Evolutionary conservation across 176 grass and related monocot species (phyloP).

Genomic region (Carex myosuroides): DNA sequence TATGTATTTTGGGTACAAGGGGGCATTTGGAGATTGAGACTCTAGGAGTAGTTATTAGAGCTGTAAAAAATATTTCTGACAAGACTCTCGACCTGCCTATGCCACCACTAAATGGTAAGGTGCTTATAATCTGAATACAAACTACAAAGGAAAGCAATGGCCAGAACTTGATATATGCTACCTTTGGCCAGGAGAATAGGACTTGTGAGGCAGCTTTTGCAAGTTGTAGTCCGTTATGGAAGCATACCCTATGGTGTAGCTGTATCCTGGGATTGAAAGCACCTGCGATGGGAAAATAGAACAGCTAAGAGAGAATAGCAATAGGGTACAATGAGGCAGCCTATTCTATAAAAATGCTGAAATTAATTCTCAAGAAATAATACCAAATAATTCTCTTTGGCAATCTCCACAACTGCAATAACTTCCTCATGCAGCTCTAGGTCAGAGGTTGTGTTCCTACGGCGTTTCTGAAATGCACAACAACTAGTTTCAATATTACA

Average conservation of each 20-base stretch:
- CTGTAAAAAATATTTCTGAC: not conserved
- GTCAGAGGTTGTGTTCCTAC: constrained; percentile 39
- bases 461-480: constrained; percentile 58
- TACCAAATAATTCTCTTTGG: constrained; percentile 78
- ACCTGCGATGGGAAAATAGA: constrained; percentile 30
- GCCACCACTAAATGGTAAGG: not conserved
- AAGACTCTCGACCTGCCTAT: not conserved
- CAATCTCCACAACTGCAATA: constrained; percentile 73
- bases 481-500: constrained; percentile 16
- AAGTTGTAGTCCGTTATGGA: constrained; percentile 83
- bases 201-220: constrained; percentile 46
- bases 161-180: constrained; percentile 20
- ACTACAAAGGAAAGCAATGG: not conserved
- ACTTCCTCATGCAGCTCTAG: constrained; percentile 76
- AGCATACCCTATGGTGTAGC: constrained; percentile 64
- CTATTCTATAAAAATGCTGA: not conserved
- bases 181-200: constrained; percentile 67
- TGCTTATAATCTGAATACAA: not conserved
- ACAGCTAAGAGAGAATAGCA: not conserved
- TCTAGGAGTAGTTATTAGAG: not conserved
- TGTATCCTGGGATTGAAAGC: constrained; percentile 86
- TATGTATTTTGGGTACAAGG: not conserved
- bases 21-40: not conserved
- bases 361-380: not conserved
- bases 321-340: not conserved